These are phyloP conservation scores for Leccinum boreale DNA, from an alignment of 768 basidiomycete species.

Conservation along the genomic window DNA sequence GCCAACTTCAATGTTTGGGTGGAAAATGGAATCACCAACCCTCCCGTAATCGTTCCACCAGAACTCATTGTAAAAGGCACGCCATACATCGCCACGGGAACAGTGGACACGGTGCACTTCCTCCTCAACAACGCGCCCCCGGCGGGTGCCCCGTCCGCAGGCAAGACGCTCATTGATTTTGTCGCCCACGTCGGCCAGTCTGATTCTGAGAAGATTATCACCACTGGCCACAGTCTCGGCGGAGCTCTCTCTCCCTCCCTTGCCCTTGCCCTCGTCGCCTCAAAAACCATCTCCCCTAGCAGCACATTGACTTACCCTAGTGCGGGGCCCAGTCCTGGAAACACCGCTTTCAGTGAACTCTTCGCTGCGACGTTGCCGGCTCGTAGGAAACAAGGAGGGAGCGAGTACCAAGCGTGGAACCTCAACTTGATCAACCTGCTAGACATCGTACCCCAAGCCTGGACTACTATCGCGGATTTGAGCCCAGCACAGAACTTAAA, in stretches of 20 bases:
- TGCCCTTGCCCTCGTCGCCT: neutral
- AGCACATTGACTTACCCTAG: conserved; percentile 3
- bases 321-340: conserved; percentile 13
- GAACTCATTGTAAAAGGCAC: neutral
- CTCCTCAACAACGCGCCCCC: conserved; percentile 1
- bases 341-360: neutral
- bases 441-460: conserved; percentile 15
- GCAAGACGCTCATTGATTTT: conserved; percentile 2
- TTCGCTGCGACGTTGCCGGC: conserved; percentile 1
- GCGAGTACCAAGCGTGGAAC: conserved; percentile 10
- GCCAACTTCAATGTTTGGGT: conserved; percentile 9
- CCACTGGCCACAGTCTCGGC: conserved; percentile 13
- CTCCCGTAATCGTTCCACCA: neutral
- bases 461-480: neutral
- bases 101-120: neutral
- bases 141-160: neutral
- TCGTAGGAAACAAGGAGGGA: neutral
- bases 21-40: neutral
- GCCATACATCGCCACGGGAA: conserved; percentile 6
- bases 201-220: neutral
- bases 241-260: conserved; percentile 11
- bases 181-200: neutral
- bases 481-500: conserved; percentile 1
- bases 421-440: conserved; percentile 10
- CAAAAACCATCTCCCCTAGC: neutral